Conservation (phyloP, 345 rosid genomes). For the Theobroma cacao region DNA sequence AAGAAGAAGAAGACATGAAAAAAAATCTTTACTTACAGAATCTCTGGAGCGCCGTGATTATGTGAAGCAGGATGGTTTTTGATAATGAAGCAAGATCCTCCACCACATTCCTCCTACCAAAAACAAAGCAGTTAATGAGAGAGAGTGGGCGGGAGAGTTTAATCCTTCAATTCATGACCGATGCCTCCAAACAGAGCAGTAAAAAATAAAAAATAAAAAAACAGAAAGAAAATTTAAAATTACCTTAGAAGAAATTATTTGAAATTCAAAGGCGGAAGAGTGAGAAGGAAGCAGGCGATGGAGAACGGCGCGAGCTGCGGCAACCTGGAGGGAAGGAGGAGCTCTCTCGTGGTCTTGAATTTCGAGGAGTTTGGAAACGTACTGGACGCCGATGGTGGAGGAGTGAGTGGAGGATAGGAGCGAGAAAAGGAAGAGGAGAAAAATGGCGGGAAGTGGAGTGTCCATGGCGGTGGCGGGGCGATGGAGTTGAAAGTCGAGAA, state of each 20-base stretch:
- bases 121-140: background rate
- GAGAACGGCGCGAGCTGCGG: constrained; percentile 55
- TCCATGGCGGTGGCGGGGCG: constrained; percentile 28
- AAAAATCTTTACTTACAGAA: constrained; percentile 31
- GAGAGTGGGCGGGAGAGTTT: background rate
- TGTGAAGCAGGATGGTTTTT: constrained; percentile 34
- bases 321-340: constrained; percentile 53
- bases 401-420: constrained; percentile 22
- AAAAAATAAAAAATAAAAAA: background rate
- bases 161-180: background rate
- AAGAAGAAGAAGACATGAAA: background rate
- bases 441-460: constrained; percentile 31
- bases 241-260: constrained; percentile 50
- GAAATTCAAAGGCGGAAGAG: constrained; percentile 48
- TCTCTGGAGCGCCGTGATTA: constrained; percentile 34
- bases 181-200: background rate
- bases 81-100: constrained; percentile 46
- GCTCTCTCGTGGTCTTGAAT: constrained; percentile 64
- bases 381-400: constrained; percentile 58
- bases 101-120: constrained; percentile 48
- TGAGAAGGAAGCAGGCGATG: constrained; percentile 59
- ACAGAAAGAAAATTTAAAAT: background rate
- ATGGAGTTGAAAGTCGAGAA: background rate
- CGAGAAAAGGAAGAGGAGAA: constrained; percentile 16
- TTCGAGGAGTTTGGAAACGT: constrained; percentile 55